Conservation (phyloP, 352 stramenopile species). For the Pythium dissotocum region DNA sequence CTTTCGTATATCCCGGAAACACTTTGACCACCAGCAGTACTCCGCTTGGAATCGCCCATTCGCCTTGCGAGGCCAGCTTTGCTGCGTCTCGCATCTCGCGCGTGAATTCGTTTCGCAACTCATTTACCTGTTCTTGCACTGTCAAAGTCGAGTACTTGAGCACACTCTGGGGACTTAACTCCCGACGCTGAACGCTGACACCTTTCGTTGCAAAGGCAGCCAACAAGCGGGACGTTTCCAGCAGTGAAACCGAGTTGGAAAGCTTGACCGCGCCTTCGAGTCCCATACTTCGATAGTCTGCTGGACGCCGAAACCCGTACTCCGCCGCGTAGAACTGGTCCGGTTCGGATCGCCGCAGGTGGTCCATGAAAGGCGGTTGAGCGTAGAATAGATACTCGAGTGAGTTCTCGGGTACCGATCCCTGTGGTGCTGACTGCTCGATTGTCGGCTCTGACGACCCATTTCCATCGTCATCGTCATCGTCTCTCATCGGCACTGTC, state of each 20-base stretch:
- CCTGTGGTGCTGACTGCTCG: slow-evolving; percentile 23
- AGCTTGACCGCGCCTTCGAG: slow-evolving; percentile 66
- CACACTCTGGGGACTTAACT: slow-evolving; percentile 22
- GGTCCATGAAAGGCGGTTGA: slow-evolving; percentile 49
- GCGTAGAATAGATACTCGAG: slow-evolving; percentile 87
- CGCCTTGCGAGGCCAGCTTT: slow-evolving; percentile 35
- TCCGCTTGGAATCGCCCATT: slow-evolving; percentile 51
- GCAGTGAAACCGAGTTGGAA: slow-evolving; percentile 69
- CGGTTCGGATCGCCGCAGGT: slow-evolving; percentile 34
- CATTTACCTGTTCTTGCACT: slow-evolving; percentile 25
- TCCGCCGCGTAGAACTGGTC: slow-evolving; percentile 70
- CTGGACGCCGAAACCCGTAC: slow-evolving; percentile 62
- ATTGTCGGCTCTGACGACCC: background rate
- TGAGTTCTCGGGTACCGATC: slow-evolving; percentile 45
- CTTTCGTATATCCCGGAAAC: slow-evolving; percentile 74
- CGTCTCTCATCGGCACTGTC: slow-evolving; percentile 47
- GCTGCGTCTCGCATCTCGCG: slow-evolving; percentile 44
- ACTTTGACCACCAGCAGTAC: slow-evolving; percentile 82
- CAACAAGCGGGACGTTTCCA: slow-evolving; percentile 46
- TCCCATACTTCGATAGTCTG: slow-evolving; percentile 48
- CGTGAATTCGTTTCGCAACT: slow-evolving; percentile 26
- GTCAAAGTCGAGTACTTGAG: slow-evolving; percentile 23
- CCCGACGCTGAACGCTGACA: slow-evolving; percentile 22
- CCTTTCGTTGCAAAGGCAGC: slow-evolving; percentile 29
- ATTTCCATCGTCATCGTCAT: slow-evolving; percentile 29